Evolutionary conservation across 169 alveolate genomes (phyloP).

Genomic region (Cyclospora cayetanensis): DNA sequence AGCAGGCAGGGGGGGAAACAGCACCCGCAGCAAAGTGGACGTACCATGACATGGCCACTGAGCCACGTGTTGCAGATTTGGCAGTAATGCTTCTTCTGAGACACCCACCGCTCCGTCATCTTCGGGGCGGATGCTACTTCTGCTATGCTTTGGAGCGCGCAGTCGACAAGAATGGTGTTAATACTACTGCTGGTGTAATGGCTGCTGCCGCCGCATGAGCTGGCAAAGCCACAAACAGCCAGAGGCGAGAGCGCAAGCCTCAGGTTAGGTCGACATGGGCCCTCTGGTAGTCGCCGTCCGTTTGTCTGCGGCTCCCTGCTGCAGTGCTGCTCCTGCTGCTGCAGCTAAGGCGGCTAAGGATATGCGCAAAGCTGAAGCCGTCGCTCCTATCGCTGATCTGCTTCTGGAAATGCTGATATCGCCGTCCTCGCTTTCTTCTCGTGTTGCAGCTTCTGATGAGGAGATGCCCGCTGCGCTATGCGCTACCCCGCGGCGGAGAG

Average conservation of each 20-base stretch:
- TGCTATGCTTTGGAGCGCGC: neutral
- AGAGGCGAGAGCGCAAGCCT: too few relatives aligned
- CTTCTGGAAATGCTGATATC: too few relatives aligned
- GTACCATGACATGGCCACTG: conserved; percentile 65
- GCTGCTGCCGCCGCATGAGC: too few relatives aligned
- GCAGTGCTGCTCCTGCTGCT: conserved; percentile 4
- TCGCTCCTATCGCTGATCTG: neutral
- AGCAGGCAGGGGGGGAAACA: neutral
- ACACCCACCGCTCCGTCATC: conserved; percentile 73
- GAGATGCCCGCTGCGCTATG: too few relatives aligned
- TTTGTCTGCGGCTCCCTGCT: too few relatives aligned
- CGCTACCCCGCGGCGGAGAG: too few relatives aligned
- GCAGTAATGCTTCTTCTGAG: conserved; percentile 71
- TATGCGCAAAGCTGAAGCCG: neutral
- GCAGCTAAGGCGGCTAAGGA: neutral
- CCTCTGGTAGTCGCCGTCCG: too few relatives aligned
- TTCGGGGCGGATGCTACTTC: neutral
- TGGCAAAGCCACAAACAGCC: too few relatives aligned
- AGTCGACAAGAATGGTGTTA: neutral
- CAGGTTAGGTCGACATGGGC: too few relatives aligned
- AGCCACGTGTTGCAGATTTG: conserved; percentile 71
- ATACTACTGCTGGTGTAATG: neutral
- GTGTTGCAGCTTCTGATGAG: too few relatives aligned
- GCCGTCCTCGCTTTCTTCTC: too few relatives aligned
- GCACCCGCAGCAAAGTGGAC: neutral